Evolutionary conservation across 1,284 basidiomycete genomes (phyloP), one percentile per base, ranked within the genome.

Genomic region (Phellinidium pouzarii): DNA sequence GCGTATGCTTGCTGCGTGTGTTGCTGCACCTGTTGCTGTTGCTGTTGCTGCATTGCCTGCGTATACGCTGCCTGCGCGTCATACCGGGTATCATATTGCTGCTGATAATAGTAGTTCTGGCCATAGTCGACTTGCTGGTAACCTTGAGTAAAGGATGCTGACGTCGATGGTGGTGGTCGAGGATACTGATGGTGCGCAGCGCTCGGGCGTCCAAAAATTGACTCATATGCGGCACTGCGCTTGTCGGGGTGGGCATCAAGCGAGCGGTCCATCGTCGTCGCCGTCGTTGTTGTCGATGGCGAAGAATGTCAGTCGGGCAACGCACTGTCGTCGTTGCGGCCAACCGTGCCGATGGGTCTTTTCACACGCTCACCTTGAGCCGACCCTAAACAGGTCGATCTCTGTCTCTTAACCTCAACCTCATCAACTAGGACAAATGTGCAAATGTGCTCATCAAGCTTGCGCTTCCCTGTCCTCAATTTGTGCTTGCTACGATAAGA

Each of bases 171-270:
- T 46, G 53, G 58, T 47, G 57, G 54, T 22, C 50, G 44, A 14
- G 55, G 57, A 29, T 67, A 63, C 48, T 76, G 74, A 62, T 82
- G 81, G 64, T 83, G 81, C 36, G 71, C 61, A 40, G 73, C 68
- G 56, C 77, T 78, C 44, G 87, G 82, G 20, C 88, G 77, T 31
- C 87, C 85, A 66, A 91, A 91, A 67, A 91, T 89, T 62, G 82
- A 80, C 66, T 89, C 84, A 71, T 87, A 91, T 37, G 88, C 88
- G 53, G 79, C 77, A 65, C 78, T 72, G 53, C 86, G 82, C 64
- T 87, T 87, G 72, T 87, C 84, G 34, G 52, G 26, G 29, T 31
- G 52, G 25, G 52, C 27, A 11, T 29, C 52, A 14, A 47, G 27
- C 44, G 51, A n/a, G 19, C 51, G 51, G 37, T 53, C 51, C 51